Conservation (phyloP, 306 rosid species). For the Leucaena leucocephala region DNA sequence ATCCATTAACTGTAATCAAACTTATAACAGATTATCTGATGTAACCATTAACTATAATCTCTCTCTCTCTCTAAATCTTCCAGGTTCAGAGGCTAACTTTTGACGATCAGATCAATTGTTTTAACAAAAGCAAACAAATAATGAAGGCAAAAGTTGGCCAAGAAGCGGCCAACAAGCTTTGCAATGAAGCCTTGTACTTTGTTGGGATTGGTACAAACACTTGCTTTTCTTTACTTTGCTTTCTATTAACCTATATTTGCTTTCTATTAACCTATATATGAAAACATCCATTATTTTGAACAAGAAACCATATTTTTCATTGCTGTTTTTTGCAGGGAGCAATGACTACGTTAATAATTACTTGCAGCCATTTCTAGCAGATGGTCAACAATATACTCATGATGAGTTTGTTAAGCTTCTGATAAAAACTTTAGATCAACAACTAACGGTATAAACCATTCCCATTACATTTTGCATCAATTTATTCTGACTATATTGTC, state of each 20-base stretch:
- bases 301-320: background rate
- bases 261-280: background rate
- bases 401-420: conserved; percentile 70
- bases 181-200: conserved; percentile 67
- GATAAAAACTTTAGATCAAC: conserved; percentile 54
- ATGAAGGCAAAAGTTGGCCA: conserved; percentile 59
- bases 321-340: conserved; percentile 55
- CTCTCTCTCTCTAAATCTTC: background rate
- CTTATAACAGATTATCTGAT: background rate
- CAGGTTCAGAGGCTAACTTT: conserved; percentile 82
- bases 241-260: background rate
- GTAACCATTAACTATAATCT: background rate
- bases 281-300: background rate
- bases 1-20: background rate
- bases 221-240: background rate
- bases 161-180: conserved; percentile 56
- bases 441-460: conserved; percentile 49
- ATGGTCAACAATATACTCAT: conserved; percentile 78
- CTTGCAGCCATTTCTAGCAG: conserved; percentile 84
- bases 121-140: conserved; percentile 53
- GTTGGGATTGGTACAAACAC: conserved; percentile 65
- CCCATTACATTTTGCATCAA: background rate
- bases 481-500: no score
- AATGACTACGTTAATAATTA: conserved; percentile 90
- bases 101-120: conserved; percentile 72